Base-by-base conservation (phyloP, 352 stramenopile species). In the Plasmopara muralis region DNA sequence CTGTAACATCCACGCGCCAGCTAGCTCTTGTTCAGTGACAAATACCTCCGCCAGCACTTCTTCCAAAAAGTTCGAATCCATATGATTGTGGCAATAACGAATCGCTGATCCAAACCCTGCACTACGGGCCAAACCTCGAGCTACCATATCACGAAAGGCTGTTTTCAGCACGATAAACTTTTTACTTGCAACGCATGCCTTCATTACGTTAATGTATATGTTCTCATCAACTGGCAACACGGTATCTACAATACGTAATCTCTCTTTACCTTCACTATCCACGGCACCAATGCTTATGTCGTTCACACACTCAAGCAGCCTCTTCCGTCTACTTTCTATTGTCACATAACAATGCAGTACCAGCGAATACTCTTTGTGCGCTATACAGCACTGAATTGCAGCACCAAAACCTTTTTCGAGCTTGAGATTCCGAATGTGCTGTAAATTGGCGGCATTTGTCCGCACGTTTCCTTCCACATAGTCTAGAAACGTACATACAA, bases 131-230 rank as follows among this genome's bases (percentile, higher is more conserved):
- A 80, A 55, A 41, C 68, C 63, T 50, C 74, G 68, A 31, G 51
- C 39, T 25, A 55, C 68, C 78, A 91, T 88, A 14, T 43, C 53
- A 2, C 64, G 55, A 44, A 87, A 91, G 14, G 74, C 67, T 29
- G 87, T 57, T 25, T 68, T 70, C 16, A 89, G 77, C n/a, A 68
- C 50, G 12, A 46, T 47, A 1, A 53, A 52, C 50, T 91, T 68
- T 1, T 67, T 58, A 7, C 68, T 40, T 12, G 56, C 63, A 10
- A 56, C 54, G 30, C 67, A 75, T 12, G 77, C 72, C 53, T 84
- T 85, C 53, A 91, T 65, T 14, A 83, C 60, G 53, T 89, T 91
- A 25, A 91, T 76, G 55, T 78, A 85, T 12, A 91, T 82, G 47
- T 89, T 91, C 52, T 91, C 81, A 55, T 91, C 81, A n/a, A 52